Base-by-base conservation (phyloP, 257 asterid genomes). In the Fraxinus cuspidata region DNA sequence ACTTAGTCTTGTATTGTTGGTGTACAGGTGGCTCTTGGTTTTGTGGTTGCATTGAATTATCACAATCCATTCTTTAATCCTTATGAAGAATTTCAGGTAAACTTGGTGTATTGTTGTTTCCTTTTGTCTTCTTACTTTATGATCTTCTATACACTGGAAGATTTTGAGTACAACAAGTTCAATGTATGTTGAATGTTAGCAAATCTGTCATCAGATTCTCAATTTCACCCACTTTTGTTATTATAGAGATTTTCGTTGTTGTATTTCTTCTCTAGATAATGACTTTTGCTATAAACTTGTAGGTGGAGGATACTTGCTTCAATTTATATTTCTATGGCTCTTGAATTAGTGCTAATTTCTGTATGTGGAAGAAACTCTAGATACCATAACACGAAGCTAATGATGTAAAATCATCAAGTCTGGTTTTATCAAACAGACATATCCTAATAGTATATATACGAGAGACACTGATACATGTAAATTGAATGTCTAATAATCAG, bases 1-100 rank as follows among this genome's bases (percentile, higher is more conserved):
- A 34, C 44, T 38, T 77, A 35, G 53, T 32, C 7, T 40, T 68
- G 35, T 56, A 79, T 66, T 74, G 60, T 1, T 53, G 31, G 19
- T 75, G 42, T 70, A 76, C 89, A 94, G 98, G 96, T 95, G 78
- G 97, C 94, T 29, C 70, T 93, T 76, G 99, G 99, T 74, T 74
- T 91, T 75, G 98, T 95, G 71, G 91, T 93, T 84, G 98, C 97
- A 49, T 85, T 93, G 85, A 84, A 95, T 83, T 95, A 95, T 88
- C 89, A 77, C 37, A 95, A 93, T 81, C 98, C 99, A 77, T 93
- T 85, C 90, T 78, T 95, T 87, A 93, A 90, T 81, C 97, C 98
- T 27, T 95, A 93, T 65, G 99, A 95, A 87, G 98, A 95, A 84
- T 95, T 90, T 83, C 99, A 95, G 99, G 99, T 95, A 84, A 63